These are phyloP conservation scores for Dictyostelium intermedium DNA, from an alignment of 78 protist species.

Conservation along the genomic window DNA sequence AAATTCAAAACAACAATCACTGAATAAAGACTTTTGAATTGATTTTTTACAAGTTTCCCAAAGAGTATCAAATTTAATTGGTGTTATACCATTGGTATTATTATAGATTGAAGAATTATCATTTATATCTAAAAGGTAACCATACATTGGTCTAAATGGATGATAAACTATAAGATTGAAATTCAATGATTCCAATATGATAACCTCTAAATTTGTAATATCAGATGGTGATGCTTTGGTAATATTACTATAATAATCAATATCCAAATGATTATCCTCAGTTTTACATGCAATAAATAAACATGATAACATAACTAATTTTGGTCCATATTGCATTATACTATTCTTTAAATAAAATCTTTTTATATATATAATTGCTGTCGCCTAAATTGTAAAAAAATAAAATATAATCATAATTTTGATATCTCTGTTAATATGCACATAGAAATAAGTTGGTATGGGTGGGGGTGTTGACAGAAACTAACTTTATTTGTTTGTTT, in stretches of 20 bases:
- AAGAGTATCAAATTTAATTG: constrained; percentile 6
- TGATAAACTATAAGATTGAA: constrained; percentile 60
- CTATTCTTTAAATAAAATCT: constrained; percentile 57
- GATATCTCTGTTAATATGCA: too few species aligned
- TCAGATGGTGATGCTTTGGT: neutral
- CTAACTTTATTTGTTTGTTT: too few species aligned
- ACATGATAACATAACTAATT: constrained; percentile 16
- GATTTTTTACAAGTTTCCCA: constrained; percentile 9
- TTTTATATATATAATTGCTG: constrained; percentile 51
- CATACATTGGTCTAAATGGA: constrained; percentile 54
- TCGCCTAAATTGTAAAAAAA: neutral
- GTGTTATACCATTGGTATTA: neutral
- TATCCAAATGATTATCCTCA: constrained; percentile 65
- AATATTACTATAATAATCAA: constrained; percentile 13
- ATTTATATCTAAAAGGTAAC: constrained; percentile 20
- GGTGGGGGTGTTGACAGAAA: too few species aligned
- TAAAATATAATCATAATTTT: neutral
- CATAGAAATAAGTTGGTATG: too few species aligned
- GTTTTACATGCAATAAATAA: constrained; percentile 69
- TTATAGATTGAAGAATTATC: neutral
- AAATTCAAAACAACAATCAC: constrained; percentile 29
- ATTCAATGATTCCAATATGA: constrained; percentile 25
- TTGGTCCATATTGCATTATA: constrained; percentile 44
- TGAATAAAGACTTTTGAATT: constrained; percentile 19
- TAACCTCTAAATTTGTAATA: constrained; percentile 26